Base-by-base conservation (phyloP, 2,329 filamentous ascomycete species). In the Cytospora mali region DNA sequence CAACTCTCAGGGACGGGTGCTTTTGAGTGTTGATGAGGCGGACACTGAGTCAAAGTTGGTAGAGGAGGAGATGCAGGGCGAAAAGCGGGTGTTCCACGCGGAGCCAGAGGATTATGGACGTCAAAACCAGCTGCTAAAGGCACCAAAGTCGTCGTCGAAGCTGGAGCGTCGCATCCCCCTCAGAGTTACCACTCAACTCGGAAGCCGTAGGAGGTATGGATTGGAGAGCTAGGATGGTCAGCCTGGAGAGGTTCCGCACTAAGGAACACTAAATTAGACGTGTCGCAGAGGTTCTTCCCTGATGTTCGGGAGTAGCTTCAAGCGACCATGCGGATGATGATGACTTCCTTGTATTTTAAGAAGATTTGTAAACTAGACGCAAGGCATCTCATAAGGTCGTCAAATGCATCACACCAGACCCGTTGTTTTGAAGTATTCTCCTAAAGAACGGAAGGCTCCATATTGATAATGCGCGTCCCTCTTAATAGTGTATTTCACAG, bases 1-100 rank as follows among this genome's bases (percentile, higher is more conserved):
- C 55, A 79, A 84, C 69, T 78, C 83, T 2, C 76, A 74, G 55
- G 85, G 85, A 63, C 80, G 74, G 67, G 72, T 87, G 14, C 67
- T 77, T 7, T 64, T 86, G 48, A 71, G 71, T 21, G 71, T 84
- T n/a, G 70, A 69, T 18, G 79, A 81, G 54, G 72, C 78, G 0
- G 64, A 71, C 21, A 29, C 10, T 21, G 27, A 79, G 71, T 72
- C 76, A 2, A 74, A 75, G 61, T 67, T 82, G 25, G 75, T 86
- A 29, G 75, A 76, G 51, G 76, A 77, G 71, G 84, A 86, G 74
- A 57, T 75, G 64, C 65, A 73, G 16, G 77, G 77, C 39, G 69
- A 76, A 28, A 70, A 64, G 14, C 62, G 64, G 50, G 68, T 74
- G 46, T 73, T 74, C 65, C 77, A 79, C 42, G 69, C 72, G 61